Evolutionary conservation across 192 early-diverging fungal genomes (phyloP), one percentile per base, ranked within the genome.

Genomic region (Entomortierella beljakovae): DNA sequence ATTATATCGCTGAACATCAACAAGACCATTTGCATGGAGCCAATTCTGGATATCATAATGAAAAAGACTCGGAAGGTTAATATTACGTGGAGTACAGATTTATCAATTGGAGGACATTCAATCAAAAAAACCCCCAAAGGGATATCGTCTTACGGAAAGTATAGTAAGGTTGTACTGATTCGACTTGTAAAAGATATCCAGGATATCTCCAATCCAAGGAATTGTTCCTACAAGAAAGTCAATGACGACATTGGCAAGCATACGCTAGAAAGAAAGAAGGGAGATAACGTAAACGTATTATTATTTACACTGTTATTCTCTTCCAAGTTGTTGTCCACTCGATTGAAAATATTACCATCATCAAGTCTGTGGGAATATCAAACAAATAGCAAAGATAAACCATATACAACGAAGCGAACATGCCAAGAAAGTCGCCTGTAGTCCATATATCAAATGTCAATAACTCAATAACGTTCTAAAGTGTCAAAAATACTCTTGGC

Each of bases 151-250:
- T 79, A 79, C 74, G 6, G 61, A 26, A 42, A 79, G 67, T 48
- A 79, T 69, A n/a, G 66, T 64, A 23, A 79, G 57, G 32, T 79
- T 79, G 57, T 79, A 79, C n/a, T 68, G 54, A 33, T 79, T 79
- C 10, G 75, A 79, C 50, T 79, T 79, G 50, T 79, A 79, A 28
- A 79, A 79, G 35, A 68, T 28, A 33, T 79, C 75, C 7, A 79
- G 67, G 31, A 79, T 61, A 22, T 79, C 75, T 9, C 75, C 75
- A 20, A 79, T 50, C 56, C 66, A 69, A 16, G 75, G 75, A 16
- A 79, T 26, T 32, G 70, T 18, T 13, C 75, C 75, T 0, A 79
- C 62, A 2, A 64, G 61, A 48, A 79, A 79, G 33, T 79, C 75
- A 29, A 79, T 70, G 15, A 70, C 9, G 2, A 79, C 57, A 42